A percentile compares a stretch with the other conserved stretches of the same genome.
These are phyloP conservation scores for Pseudopithomyces chartarum DNA, from an alignment of 2,329 filamentous ascomycete genomes.

Conservation along the genomic window DNA sequence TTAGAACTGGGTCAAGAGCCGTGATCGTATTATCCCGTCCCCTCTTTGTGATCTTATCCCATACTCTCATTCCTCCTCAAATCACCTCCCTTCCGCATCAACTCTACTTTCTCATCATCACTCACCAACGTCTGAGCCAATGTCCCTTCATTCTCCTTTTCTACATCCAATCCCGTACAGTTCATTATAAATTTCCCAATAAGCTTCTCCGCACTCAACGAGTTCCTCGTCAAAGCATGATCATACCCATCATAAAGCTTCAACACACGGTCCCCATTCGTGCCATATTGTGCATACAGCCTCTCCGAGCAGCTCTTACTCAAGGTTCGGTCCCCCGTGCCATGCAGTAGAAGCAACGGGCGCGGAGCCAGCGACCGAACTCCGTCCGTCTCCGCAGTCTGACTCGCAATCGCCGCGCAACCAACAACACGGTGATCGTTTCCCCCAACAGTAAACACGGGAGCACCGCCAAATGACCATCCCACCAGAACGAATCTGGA, in stretches of 20 bases:
- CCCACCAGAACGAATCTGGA: slow-evolving; percentile 45
- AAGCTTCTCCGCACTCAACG: slow-evolving; percentile 44
- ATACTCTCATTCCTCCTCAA: slow-evolving; percentile 12
- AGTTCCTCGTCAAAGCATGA: slow-evolving; percentile 48
- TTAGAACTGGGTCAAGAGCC: too few species aligned
- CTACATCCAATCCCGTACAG: slow-evolving; percentile 34
- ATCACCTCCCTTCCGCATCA: slow-evolving; percentile 13
- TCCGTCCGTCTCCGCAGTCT: slow-evolving; percentile 45
- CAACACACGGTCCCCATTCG: slow-evolving; percentile 29
- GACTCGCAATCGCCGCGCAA: slow-evolving; percentile 48
- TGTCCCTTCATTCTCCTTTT: not conserved
- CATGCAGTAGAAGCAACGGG: slow-evolving; percentile 48
- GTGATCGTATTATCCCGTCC: too few species aligned
- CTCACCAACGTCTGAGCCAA: slow-evolving; percentile 5
- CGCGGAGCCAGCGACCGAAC: slow-evolving; percentile 37
- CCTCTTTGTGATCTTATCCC: too few species aligned
- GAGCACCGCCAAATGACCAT: slow-evolving; percentile 50
- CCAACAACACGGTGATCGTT: slow-evolving; percentile 40
- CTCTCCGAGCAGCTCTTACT: slow-evolving; percentile 40
- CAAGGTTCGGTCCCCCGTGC: slow-evolving; percentile 45
- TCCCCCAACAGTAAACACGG: slow-evolving; percentile 46
- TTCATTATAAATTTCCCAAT: slow-evolving; percentile 47
- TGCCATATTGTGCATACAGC: slow-evolving; percentile 46
- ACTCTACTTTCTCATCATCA: slow-evolving; percentile 11
- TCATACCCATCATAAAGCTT: slow-evolving; percentile 50